These are phyloP conservation scores for Russula sp. DNA, from an alignment of 768 basidiomycete genomes.

Conservation along the genomic window DNA sequence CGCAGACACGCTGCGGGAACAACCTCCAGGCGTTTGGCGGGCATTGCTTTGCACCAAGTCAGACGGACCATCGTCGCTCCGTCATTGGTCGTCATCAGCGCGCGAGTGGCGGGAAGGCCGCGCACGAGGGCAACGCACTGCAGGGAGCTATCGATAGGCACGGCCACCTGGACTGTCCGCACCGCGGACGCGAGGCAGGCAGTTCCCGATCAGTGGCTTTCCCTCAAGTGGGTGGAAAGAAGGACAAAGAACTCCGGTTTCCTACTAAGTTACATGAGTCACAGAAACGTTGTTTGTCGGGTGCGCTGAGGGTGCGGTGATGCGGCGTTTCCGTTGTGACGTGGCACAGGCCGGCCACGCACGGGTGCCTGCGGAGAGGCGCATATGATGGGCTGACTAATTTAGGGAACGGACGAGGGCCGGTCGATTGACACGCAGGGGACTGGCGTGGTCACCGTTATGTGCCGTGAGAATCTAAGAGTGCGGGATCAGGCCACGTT, in stretches of 20 bases:
- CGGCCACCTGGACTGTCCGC: constrained; percentile 25
- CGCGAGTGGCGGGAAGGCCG: constrained; percentile 23
- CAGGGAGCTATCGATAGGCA: constrained; percentile 28
- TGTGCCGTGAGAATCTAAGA: constrained; percentile 8
- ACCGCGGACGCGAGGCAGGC: constrained; percentile 27
- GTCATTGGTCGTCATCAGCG: constrained; percentile 23
- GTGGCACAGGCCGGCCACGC: constrained; percentile 22
- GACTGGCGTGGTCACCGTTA: constrained; percentile 3
- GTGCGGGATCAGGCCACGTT: constrained; percentile 12
- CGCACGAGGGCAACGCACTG: constrained; percentile 24
- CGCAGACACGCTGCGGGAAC: constrained; percentile 27
- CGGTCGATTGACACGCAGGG: constrained; percentile 20
- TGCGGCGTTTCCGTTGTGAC: constrained; percentile 26
- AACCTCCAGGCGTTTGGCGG: constrained; percentile 24
- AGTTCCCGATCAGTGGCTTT: constrained; percentile 28
- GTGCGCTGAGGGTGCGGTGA: constrained; percentile 29
- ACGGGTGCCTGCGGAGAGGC: constrained; percentile 18
- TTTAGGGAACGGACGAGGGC: constrained; percentile 3
- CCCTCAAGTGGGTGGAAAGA: constrained; percentile 3
- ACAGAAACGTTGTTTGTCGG: constrained; percentile 25
- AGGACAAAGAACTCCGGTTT: constrained; percentile 25
- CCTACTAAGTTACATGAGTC: constrained; percentile 15
- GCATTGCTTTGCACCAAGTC: constrained; percentile 9
- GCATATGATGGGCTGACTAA: constrained; percentile 12
- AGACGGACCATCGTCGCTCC: constrained; percentile 13